phyloP scores from a whole-genome alignment of 2,329 filamentous ascomycete species.

The Coniochaeta sp. region DNA sequence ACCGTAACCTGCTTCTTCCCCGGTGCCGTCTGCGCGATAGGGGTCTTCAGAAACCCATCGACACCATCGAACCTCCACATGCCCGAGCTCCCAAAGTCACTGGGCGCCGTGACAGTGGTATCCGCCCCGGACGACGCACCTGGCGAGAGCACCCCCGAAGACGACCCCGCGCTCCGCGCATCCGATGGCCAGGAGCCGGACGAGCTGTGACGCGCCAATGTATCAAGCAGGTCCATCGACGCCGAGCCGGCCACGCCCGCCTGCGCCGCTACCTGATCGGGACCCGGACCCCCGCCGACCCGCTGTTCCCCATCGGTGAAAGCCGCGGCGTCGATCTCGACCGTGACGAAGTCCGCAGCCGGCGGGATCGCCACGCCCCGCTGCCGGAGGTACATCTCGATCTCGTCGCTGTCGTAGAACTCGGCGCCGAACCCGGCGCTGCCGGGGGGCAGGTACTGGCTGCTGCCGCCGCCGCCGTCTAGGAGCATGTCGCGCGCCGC shows the following conservation, averaged over 20 bases:
- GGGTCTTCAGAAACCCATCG: not conserved
- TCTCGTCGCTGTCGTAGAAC: conserved; percentile 71
- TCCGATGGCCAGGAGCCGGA: not conserved
- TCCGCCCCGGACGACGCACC: not conserved
- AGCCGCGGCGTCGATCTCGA: conserved; percentile 41
- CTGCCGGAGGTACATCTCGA: conserved; percentile 63
- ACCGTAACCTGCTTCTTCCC: conserved; percentile 13
- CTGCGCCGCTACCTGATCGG: not conserved
- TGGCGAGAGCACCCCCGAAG: not conserved
- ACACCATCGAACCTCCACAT: not conserved
- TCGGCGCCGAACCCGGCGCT: conserved; percentile 58
- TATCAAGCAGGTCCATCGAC: not conserved
- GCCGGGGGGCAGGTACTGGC: conserved; percentile 37
- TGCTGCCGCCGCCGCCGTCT: too few species aligned
- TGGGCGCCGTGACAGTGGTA: not conserved
- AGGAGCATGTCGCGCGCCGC: conserved; percentile 33
- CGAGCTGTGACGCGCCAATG: not conserved
- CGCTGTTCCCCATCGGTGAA: conserved; percentile 23
- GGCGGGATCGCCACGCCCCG: conserved; percentile 57
- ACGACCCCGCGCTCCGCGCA: not conserved
- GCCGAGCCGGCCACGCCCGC: not conserved
- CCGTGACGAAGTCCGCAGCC: conserved; percentile 51
- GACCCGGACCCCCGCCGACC: not conserved
- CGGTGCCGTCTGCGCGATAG: not conserved
- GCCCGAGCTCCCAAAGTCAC: not conserved